phyloP scores from a whole-genome alignment of 176 grass and related monocot genomes.

The Ananas comosus region DNA sequence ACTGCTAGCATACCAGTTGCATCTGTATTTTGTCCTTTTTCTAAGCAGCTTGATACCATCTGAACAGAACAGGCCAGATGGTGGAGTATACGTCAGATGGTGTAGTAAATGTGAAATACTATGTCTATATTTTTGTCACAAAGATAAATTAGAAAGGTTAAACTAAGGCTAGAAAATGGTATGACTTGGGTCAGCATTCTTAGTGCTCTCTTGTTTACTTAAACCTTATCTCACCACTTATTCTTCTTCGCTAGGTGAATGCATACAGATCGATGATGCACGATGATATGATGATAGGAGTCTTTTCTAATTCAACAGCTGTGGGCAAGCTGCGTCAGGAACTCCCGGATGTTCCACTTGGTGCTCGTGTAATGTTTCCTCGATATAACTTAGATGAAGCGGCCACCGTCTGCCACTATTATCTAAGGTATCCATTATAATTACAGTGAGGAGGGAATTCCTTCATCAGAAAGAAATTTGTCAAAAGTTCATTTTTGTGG shows the following conservation, averaged over 20 bases:
- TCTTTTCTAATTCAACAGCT: slow-evolving; percentile 92
- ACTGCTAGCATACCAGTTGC: too few relatives aligned
- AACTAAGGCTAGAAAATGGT: too few relatives aligned
- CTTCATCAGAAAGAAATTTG: background rate
- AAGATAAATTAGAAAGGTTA: too few relatives aligned
- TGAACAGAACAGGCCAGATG: too few relatives aligned
- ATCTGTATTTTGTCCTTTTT: background rate
- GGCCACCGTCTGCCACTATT: slow-evolving; percentile 79
- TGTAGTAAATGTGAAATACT: too few relatives aligned
- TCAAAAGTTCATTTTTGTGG: too few relatives aligned
- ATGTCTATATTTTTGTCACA: too few relatives aligned
- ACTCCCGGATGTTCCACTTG: slow-evolving; percentile 67
- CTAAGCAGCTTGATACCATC: background rate
- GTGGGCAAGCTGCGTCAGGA: slow-evolving; percentile 85
- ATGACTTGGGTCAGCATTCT: too few relatives aligned
- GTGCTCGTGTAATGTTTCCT: slow-evolving; percentile 63
- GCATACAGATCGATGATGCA: slow-evolving; percentile 83
- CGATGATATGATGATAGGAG: slow-evolving; percentile 92
- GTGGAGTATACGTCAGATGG: too few relatives aligned
- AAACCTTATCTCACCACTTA: slow-evolving; percentile 9
- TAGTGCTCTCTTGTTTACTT: background rate
- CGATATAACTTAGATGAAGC: slow-evolving; percentile 84
- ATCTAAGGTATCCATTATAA: slow-evolving; percentile 58
- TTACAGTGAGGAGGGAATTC: background rate
- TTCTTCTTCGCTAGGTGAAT: slow-evolving; percentile 58